A percentile compares a stretch with the other conserved stretches of the same genome.
Evolutionary conservation across 2,329 filamentous ascomycete species (phyloP).

Genomic region (Fusarium pseudocircinatum): DNA sequence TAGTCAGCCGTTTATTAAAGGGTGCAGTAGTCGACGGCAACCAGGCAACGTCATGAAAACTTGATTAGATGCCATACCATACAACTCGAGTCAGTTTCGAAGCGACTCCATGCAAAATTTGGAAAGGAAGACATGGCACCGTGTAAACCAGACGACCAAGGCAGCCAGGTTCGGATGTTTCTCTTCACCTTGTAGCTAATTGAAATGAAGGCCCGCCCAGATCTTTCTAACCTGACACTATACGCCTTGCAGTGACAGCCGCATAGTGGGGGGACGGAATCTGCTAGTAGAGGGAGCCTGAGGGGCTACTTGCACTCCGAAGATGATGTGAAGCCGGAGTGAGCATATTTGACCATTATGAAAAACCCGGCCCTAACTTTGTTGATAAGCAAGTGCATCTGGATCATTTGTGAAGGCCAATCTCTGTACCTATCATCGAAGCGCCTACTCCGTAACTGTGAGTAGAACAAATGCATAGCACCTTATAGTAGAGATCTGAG

Average conservation of each 20-base stretch:
- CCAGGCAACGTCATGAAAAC: constrained; percentile 16
- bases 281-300: constrained; percentile 18
- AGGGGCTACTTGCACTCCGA: background rate
- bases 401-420: background rate
- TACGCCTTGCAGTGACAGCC: constrained; percentile 38
- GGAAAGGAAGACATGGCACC: background rate
- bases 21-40: constrained; percentile 8
- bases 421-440: background rate
- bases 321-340: background rate
- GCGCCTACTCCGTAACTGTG: background rate
- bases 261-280: constrained; percentile 30
- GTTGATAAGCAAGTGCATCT: background rate
- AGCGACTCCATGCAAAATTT: background rate
- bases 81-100: background rate
- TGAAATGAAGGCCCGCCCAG: constrained; percentile 6
- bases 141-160: background rate
- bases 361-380: background rate
- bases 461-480: background rate
- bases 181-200: constrained; percentile 24
- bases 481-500: constrained; percentile 1
- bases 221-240: constrained; percentile 30
- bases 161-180: background rate
- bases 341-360: background rate
- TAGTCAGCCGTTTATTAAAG: constrained; percentile 28
- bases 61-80: constrained; percentile 9